Base-by-base conservation (phyloP, 306 rosid genomes). In the Rosa chinensis region DNA sequence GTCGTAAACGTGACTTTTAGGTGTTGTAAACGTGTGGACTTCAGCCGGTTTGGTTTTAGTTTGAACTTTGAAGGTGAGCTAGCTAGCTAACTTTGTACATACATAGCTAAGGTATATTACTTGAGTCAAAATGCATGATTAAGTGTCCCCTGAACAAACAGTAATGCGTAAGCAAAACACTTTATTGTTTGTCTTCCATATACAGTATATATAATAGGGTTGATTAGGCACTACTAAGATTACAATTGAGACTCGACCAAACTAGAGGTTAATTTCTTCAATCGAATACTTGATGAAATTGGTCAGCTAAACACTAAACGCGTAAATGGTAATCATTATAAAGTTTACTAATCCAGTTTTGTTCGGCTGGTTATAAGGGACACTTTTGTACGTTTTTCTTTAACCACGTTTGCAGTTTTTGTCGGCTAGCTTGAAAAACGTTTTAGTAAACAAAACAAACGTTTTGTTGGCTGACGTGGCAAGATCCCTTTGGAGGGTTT, bases 301-400 rank as follows among this genome's bases (percentile, higher is more conserved):
- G 66, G 68, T 66, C 49, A 37, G 28, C 28, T 25, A 25, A 25
- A 25, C 28, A 59, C 49, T 49, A 47, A 45, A 20, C 81, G 79
- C 72, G 79, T 47, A 80, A 70, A 63, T 74, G 67, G 73, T 75
- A 44, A 76, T 85, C 50, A 80, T 83, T 23, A 81, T 5, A 21
- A 37, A 25, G 47, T 56, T 20, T 20, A 68, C 49, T 49, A 49
- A 49, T 45, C 55, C 35, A 73, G 77, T 70, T 50, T 69, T 53
- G 77, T 50, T 72, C 64, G 77, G 66, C 77, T 73, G 11, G 66
- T 73, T 40, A 37, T 52, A 35, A 53, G 77, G 28, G 18, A 56
- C 62, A 56, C 77, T 40, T 74, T 40, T 55, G 67, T 40, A 40
- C 44, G 44, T 23, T 74, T 49, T 49, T 5, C 35, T 10, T 76